phyloP scores from a whole-genome alignment of 2,329 filamentous ascomycete genomes.

The Penicillium rolfsii region DNA sequence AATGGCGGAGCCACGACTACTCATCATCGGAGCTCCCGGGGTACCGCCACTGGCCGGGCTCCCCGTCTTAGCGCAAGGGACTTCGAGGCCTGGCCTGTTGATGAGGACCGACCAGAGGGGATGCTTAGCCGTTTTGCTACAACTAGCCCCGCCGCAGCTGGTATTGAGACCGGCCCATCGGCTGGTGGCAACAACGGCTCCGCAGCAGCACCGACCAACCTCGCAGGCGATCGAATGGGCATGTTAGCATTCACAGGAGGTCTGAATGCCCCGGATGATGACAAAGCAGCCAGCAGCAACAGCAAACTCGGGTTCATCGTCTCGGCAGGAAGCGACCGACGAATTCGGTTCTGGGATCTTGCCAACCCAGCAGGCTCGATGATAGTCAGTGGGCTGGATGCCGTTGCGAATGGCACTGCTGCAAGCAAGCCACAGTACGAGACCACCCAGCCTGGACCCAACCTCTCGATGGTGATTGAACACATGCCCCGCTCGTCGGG shows the following conservation, averaged over 20 bases:
- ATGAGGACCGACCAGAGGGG: slow-evolving; percentile 83
- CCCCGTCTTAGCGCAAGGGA: slow-evolving; percentile 51
- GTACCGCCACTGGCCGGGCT: slow-evolving; percentile 31
- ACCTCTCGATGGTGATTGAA: slow-evolving; percentile 69
- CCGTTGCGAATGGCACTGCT: slow-evolving; percentile 59
- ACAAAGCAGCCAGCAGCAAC: slow-evolving; percentile 44
- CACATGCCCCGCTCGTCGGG: slow-evolving; percentile 51
- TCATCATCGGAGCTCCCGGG: slow-evolving; percentile 52
- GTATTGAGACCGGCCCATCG: slow-evolving; percentile 61
- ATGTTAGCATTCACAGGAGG: slow-evolving; percentile 75
- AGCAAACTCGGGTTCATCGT: slow-evolving; percentile 81
- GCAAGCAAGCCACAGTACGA: slow-evolving; percentile 69
- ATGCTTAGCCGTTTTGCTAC: slow-evolving; percentile 84
- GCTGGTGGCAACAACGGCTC: slow-evolving; percentile 21
- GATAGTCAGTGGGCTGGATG: slow-evolving; percentile 76
- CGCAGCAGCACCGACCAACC: slow-evolving; percentile 19
- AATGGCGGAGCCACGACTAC: slow-evolving; percentile 44
- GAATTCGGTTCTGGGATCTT: slow-evolving; percentile 92
- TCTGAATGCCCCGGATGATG: slow-evolving; percentile 69
- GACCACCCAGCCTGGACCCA: slow-evolving; percentile 63
- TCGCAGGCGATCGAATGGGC: slow-evolving; percentile 49
- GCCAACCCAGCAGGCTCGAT: slow-evolving; percentile 74
- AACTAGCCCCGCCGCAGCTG: slow-evolving; percentile 44
- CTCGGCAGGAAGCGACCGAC: slow-evolving; percentile 86
- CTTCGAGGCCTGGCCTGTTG: slow-evolving; percentile 85